These are phyloP conservation scores for Penicillium paradoxum DNA, from an alignment of 495 filamentous ascomycete species.

Conservation along the genomic window DNA sequence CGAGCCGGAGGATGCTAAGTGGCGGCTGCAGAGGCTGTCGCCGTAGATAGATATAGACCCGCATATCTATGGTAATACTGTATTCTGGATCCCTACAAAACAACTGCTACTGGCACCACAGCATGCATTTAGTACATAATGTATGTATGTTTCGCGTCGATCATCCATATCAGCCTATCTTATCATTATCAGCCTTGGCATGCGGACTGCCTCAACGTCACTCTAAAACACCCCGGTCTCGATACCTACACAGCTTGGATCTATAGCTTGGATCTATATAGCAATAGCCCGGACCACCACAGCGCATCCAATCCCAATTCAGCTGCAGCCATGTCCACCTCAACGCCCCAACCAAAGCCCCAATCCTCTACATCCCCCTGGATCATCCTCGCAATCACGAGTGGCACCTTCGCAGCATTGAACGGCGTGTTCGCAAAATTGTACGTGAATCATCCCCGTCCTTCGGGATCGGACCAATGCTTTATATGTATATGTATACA, in stretches of 20 bases:
- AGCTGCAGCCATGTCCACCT: conserved; percentile 11
- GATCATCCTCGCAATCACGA: conserved; percentile 77
- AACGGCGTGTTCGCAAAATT: conserved; percentile 97
- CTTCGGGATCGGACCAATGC: too few relatives aligned
- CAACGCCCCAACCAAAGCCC: conserved; percentile 6
- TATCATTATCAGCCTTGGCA: conserved; percentile 10
- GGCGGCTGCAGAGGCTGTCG: conserved; percentile 39
- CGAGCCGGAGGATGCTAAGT: conserved; percentile 52
- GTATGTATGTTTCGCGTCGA: not conserved
- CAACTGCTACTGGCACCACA: too few relatives aligned
- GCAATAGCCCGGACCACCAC: not conserved
- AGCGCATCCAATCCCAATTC: not conserved
- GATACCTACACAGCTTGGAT: not conserved
- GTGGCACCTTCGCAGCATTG: conserved; percentile 84
- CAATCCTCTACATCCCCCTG: conserved; percentile 43
- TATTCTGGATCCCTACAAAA: not conserved
- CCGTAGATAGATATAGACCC: conserved; percentile 20
- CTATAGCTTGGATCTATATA: not conserved
- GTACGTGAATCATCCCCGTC: conserved; percentile 48
- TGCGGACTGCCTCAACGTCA: not conserved
- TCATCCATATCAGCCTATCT: conserved; percentile 9
- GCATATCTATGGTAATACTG: not conserved
- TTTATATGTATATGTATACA: too few relatives aligned
- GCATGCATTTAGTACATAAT: too few relatives aligned
- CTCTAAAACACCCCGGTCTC: too few relatives aligned